phyloP scores from a whole-genome alignment of 2,329 filamentous ascomycete species.

The Fusarium drepaniforme region DNA sequence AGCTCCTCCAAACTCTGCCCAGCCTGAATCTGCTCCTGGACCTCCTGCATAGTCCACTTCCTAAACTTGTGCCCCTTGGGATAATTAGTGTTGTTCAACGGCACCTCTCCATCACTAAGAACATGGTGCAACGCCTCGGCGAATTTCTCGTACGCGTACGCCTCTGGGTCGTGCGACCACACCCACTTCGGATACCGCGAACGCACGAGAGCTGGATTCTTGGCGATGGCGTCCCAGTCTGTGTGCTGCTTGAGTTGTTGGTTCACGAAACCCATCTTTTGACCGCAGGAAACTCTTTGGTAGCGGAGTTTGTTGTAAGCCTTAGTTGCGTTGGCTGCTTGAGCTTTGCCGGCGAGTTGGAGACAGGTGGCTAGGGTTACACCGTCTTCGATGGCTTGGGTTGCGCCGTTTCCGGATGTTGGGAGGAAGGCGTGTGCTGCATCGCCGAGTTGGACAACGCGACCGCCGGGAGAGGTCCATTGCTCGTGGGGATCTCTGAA shows the following conservation, averaged over 20 bases:
- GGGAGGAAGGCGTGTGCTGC: conserved; percentile 28
- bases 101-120: conserved; percentile 17
- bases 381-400: conserved; percentile 28
- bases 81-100: conserved; percentile 26
- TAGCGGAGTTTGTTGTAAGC: conserved; percentile 28
- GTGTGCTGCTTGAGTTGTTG: conserved; percentile 34
- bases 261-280: conserved; percentile 31
- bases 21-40: conserved; percentile 26
- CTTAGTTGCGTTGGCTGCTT: conserved; percentile 23
- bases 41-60: conserved; percentile 34
- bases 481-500: conserved; percentile 33
- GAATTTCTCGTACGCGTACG: conserved; percentile 34
- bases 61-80: conserved; percentile 30
- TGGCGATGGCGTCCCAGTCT: conserved; percentile 30
- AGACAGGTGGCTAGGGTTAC: conserved; percentile 28
- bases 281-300: conserved; percentile 12
- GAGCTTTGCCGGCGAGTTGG: conserved; percentile 7
- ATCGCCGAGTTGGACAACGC: conserved; percentile 27
- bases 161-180: conserved; percentile 33
- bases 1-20: conserved; percentile 31
- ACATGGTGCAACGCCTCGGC: conserved; percentile 30
- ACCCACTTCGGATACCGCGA: conserved; percentile 30
- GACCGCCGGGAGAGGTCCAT: conserved; percentile 30
- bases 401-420: conserved; percentile 30
- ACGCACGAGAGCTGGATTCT: conserved; percentile 23